These are phyloP conservation scores for Camellia sinensis DNA, from an alignment of 148 eudicot genomes.

Conservation along the genomic window DNA sequence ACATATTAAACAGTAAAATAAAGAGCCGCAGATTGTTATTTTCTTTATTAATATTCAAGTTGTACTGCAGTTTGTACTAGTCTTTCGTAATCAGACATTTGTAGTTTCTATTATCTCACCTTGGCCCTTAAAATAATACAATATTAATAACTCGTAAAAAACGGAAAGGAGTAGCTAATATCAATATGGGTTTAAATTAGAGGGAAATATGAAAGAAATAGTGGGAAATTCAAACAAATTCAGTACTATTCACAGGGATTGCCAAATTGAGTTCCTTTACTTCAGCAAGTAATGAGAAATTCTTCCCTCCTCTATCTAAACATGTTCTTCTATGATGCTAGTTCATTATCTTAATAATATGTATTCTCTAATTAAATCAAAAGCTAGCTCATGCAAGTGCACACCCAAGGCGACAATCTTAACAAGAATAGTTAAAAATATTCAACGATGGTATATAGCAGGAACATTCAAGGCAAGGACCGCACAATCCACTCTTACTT, in stretches of 20 bases:
- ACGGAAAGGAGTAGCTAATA: background rate
- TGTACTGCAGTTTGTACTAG: background rate
- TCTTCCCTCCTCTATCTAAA: background rate
- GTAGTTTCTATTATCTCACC: background rate
- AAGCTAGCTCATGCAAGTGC: background rate
- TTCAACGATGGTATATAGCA: background rate
- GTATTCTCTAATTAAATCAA: background rate
- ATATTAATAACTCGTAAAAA: background rate
- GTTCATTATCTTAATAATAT: background rate
- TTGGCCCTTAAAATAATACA: background rate
- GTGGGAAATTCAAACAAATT: background rate
- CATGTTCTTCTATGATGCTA: background rate
- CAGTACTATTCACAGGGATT: background rate
- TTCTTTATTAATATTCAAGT: background rate
- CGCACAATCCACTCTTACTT: background rate
- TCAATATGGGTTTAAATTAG: background rate
- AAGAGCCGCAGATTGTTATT: background rate
- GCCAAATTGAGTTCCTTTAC: background rate
- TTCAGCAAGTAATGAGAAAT: background rate
- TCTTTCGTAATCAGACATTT: background rate
- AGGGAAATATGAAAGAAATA: background rate
- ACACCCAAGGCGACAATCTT: slow-evolving; percentile 7
- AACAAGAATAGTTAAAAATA: background rate
- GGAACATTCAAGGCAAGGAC: background rate
- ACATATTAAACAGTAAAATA: too few relatives aligned